Percentiles rank a stretch among this genome's conserved stretches.
Evolutionary conservation across 225 moss, liverwort and hornwort species (phyloP).

Genomic region (Rhytidiadelphus loreus): DNA sequence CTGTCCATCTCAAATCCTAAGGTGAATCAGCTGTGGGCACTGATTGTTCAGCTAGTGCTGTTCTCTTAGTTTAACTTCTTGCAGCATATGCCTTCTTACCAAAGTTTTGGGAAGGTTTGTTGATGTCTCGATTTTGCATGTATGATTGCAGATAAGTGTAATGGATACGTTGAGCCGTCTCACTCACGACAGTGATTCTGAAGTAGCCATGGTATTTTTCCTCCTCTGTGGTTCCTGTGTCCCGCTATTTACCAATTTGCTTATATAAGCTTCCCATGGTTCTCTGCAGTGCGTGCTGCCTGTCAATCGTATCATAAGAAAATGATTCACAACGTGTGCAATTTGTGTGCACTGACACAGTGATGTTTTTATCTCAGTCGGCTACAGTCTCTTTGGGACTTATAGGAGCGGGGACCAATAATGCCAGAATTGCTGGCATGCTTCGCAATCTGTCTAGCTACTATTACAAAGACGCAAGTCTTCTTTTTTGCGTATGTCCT

Average conservation of each 20-base stretch:
- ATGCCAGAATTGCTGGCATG: slow-evolving; percentile 99
- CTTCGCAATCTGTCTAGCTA: slow-evolving; percentile 99
- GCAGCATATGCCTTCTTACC: not conserved
- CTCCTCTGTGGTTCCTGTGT: not conserved
- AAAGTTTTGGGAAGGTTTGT: not conserved
- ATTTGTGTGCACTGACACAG: not conserved
- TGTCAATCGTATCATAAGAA: not conserved
- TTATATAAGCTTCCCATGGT: not conserved
- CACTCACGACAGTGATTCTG: slow-evolving; percentile 92
- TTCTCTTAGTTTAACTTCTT: not conserved
- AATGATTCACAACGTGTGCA: not conserved
- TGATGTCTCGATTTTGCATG: not conserved
- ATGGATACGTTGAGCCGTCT: slow-evolving; percentile 99
- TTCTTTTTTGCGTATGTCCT: slow-evolving; percentile 77
- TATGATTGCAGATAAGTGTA: slow-evolving; percentile 74
- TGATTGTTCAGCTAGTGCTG: not conserved
- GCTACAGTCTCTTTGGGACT: slow-evolving; percentile 93
- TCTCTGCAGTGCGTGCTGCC: not conserved
- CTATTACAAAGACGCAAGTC: slow-evolving; percentile 93
- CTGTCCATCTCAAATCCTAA: slow-evolving; percentile 91
- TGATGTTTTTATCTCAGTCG: slow-evolving; percentile 36
- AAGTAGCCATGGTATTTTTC: slow-evolving; percentile 89
- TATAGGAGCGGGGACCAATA: slow-evolving; percentile 98
- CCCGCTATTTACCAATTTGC: not conserved
- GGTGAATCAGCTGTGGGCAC: slow-evolving; percentile 13